Conservation (phyloP, 2,329 filamentous ascomycete genomes). For the Microdochium bolleyi region DNA sequence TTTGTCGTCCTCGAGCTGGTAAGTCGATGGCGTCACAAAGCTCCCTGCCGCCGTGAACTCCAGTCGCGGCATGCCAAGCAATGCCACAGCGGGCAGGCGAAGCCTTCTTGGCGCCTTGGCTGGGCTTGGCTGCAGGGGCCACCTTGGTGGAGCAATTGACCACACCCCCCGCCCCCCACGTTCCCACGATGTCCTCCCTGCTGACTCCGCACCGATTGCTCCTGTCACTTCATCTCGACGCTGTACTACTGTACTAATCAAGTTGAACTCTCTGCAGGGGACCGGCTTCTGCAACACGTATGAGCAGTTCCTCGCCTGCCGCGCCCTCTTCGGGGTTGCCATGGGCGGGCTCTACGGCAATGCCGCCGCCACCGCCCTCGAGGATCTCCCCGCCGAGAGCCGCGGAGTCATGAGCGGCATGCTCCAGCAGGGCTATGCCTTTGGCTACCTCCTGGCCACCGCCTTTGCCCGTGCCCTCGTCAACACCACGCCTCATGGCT, state of each 20-base stretch:
- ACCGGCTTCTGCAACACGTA: slow-evolving; percentile 66
- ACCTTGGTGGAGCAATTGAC: neutral
- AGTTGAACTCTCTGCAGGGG: too few relatives aligned
- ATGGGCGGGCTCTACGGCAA: slow-evolving; percentile 81
- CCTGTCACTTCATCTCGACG: too few relatives aligned
- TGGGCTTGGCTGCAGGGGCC: neutral
- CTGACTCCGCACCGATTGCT: too few relatives aligned
- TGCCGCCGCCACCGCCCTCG: slow-evolving; percentile 69
- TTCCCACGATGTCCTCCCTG: neutral
- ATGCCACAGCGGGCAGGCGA: neutral
- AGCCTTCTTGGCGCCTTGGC: neutral
- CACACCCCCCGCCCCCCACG: neutral
- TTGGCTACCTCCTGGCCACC: slow-evolving; percentile 55
- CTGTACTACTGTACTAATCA: too few relatives aligned
- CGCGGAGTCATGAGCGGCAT: slow-evolving; percentile 70
- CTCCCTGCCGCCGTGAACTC: neutral
- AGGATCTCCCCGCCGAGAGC: slow-evolving; percentile 61
- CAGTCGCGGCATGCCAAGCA: neutral
- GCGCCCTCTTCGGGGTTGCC: slow-evolving; percentile 69
- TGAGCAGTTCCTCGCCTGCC: slow-evolving; percentile 63
- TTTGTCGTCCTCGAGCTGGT: slow-evolving; percentile 67
- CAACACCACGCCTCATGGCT: slow-evolving; percentile 68
- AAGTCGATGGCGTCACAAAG: slow-evolving; percentile 13
- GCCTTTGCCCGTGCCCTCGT: slow-evolving; percentile 60
- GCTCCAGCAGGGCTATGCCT: slow-evolving; percentile 64